These are phyloP conservation scores for Heritiera fomes DNA, from an alignment of 345 rosid species.

Conservation along the genomic window DNA sequence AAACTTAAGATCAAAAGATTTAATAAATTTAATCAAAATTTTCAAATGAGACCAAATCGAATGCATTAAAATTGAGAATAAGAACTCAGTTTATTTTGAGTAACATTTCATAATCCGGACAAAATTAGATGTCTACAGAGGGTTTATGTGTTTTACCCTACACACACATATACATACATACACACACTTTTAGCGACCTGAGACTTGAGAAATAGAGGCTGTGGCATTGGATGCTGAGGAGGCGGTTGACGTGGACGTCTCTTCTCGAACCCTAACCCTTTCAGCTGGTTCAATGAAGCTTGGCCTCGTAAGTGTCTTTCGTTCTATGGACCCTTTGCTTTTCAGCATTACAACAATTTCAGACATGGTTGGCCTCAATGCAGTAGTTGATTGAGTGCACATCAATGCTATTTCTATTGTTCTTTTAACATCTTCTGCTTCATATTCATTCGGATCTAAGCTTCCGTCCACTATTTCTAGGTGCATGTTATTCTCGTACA, in stretches of 20 bases:
- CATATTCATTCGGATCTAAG: constrained; percentile 33
- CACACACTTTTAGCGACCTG: background rate
- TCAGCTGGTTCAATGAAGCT: constrained; percentile 23
- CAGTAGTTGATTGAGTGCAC: constrained; percentile 42
- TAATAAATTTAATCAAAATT: too few relatives aligned
- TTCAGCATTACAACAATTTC: constrained; percentile 35
- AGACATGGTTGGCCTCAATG: constrained; percentile 42
- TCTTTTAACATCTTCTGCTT: constrained; percentile 32
- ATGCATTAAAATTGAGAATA: too few relatives aligned
- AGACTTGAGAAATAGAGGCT: constrained; percentile 22
- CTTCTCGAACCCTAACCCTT: constrained; percentile 5
- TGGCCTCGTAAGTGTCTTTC: constrained; percentile 23
- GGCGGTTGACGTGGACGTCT: constrained; percentile 20
- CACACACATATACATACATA: too few relatives aligned
- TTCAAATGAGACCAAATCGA: too few relatives aligned
- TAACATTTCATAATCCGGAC: too few relatives aligned
- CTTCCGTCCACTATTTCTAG: constrained; percentile 34
- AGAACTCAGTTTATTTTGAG: too few relatives aligned
- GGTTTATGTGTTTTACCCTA: too few relatives aligned
- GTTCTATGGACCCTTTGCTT: constrained; percentile 22
- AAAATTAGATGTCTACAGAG: too few relatives aligned
- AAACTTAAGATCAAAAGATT: too few relatives aligned
- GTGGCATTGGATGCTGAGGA: constrained; percentile 30
- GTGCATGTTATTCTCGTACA: constrained; percentile 32
- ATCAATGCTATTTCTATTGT: constrained; percentile 37